Percentiles rank a stretch among this genome's conserved stretches.
phyloP scores from a whole-genome alignment of 352 stramenopile genomes.

The Phytophthora macrochlamydospora region DNA sequence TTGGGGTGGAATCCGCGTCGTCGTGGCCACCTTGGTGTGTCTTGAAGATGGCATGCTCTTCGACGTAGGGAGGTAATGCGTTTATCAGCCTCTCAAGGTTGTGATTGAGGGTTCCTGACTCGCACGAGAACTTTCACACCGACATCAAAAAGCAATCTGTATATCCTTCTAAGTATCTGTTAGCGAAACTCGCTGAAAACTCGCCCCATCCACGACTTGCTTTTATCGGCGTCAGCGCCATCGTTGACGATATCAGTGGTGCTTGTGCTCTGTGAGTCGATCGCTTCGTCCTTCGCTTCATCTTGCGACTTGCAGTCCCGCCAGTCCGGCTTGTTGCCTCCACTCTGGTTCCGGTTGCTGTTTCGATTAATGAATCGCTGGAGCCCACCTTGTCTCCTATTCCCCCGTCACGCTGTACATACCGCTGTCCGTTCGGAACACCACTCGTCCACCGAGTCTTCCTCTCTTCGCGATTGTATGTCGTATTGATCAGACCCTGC shows the following conservation, averaged over 20 bases:
- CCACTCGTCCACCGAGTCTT: conserved; percentile 50
- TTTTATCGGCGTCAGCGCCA: not conserved
- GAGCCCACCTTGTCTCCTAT: conserved; percentile 4
- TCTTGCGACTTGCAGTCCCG: conserved; percentile 2
- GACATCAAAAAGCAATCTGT: too few relatives aligned
- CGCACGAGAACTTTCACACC: too few relatives aligned
- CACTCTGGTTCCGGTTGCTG: conserved; percentile 1
- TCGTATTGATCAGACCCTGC: conserved; percentile 76
- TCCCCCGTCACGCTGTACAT: not conserved
- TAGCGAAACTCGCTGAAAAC: not conserved
- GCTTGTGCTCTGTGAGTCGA: not conserved
- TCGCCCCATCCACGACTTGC: not conserved
- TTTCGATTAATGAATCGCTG: conserved; percentile 14
- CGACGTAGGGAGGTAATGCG: too few relatives aligned
- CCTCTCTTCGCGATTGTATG: conserved; percentile 62
- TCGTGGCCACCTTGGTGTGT: too few relatives aligned
- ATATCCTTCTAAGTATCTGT: not conserved
- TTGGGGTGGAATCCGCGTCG: too few relatives aligned
- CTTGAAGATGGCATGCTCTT: too few relatives aligned
- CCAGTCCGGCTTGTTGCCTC: conserved; percentile 6
- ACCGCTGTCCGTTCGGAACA: conserved; percentile 27
- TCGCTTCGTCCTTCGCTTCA: not conserved
- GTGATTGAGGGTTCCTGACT: too few relatives aligned
- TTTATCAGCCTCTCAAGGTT: too few relatives aligned
- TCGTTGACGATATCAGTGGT: not conserved